Percentiles rank a stretch among this genome's conserved stretches.
phyloP scores from a whole-genome alignment of 352 stramenopile species.

The Pythium angustatum region DNA sequence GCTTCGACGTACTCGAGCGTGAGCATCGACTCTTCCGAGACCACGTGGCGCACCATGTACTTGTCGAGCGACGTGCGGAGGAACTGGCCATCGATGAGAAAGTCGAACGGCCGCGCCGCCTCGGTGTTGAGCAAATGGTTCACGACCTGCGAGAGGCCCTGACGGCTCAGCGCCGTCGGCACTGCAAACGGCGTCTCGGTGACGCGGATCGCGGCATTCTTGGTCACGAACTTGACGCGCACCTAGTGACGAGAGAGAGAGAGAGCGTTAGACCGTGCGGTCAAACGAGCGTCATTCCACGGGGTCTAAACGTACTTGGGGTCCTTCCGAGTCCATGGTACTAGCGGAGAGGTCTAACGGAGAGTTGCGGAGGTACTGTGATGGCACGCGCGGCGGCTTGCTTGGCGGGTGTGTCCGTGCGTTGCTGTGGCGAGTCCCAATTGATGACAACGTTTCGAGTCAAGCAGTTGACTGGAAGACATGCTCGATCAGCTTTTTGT shows the following conservation, averaged over 20 bases:
- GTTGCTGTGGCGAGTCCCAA: not conserved
- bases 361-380: too few species aligned
- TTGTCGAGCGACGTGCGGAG: conserved; percentile 77
- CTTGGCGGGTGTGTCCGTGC: not conserved
- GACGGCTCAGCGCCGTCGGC: conserved; percentile 70
- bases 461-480: conserved; percentile 36
- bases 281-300: not conserved
- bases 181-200: conserved; percentile 90
- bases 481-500: conserved; percentile 17
- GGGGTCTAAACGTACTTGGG: conserved; percentile 28
- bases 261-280: not conserved
- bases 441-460: conserved; percentile 32
- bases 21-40: conserved; percentile 82
- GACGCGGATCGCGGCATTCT: conserved; percentile 84
- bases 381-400: not conserved
- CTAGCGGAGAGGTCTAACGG: not conserved
- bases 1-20: conserved; percentile 90
- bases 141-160: conserved; percentile 87
- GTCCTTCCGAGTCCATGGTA: conserved; percentile 43
- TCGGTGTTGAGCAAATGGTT: conserved; percentile 82
- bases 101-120: conserved; percentile 81
- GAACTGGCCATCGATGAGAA: conserved; percentile 77
- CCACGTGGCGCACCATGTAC: conserved; percentile 60
- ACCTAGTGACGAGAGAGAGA: conserved; percentile 40
- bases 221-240: conserved; percentile 90